Evolutionary conservation across 148 eudicot species (phyloP).

Genomic region (Diospyros lotus): DNA sequence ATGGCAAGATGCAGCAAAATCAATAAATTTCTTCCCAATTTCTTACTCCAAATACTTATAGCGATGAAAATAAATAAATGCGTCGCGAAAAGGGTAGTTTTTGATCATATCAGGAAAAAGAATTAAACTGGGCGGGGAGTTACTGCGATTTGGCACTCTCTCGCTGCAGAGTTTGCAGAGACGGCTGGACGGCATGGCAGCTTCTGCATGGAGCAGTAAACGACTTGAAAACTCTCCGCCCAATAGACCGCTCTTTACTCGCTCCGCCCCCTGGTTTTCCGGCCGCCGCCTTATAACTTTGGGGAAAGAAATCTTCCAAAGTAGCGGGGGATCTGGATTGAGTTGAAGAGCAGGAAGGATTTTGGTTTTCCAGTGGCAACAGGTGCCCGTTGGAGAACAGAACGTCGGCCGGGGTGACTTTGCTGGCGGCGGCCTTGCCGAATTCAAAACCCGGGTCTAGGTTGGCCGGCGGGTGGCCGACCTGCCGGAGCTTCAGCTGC

Average conservation of each 20-base stretch:
- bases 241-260: constrained; percentile 8
- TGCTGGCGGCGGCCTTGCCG: background rate
- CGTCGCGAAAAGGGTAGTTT: too few species aligned
- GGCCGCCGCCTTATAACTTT: too few species aligned
- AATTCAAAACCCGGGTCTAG: background rate
- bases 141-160: too few species aligned
- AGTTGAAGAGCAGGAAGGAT: background rate
- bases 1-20: too few species aligned
- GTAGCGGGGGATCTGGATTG: background rate
- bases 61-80: too few species aligned
- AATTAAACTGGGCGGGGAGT: too few species aligned
- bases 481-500: background rate
- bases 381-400: constrained; percentile 4
- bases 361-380: background rate
- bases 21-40: too few species aligned
- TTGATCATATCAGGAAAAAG: too few species aligned
- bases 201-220: constrained; percentile 22
- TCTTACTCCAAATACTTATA: too few species aligned
- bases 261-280: background rate
- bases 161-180: background rate
- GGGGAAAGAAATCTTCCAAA: background rate
- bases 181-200: constrained; percentile 16
- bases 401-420: background rate
- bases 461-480: background rate
- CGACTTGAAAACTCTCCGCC: constrained; percentile 17